A percentile compares a stretch with the other conserved stretches of the same genome.
phyloP scores from a whole-genome alignment of 2,329 filamentous ascomycete species.

The Trichoderma breve region DNA sequence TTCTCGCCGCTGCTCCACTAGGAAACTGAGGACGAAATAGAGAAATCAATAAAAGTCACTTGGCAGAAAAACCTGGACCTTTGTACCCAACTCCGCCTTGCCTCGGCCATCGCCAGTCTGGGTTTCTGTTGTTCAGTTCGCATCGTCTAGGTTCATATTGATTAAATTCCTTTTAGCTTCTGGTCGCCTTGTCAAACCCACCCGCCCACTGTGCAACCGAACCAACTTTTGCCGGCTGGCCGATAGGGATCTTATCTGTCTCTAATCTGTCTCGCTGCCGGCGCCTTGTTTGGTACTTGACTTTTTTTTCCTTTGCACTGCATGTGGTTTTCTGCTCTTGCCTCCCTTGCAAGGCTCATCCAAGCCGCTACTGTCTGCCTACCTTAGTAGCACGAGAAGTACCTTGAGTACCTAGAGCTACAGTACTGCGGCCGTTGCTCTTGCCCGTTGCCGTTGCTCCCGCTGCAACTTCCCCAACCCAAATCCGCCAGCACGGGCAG shows the following conservation, averaged over 20 bases:
- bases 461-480: slow-evolving; percentile 1
- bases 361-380: background rate
- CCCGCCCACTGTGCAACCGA: background rate
- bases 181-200: background rate
- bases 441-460: slow-evolving; percentile 2
- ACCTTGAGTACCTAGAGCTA: background rate
- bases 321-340: background rate
- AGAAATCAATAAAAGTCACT: background rate
- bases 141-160: background rate
- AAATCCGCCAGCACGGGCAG: slow-evolving; percentile 12
- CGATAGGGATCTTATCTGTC: slow-evolving; percentile 3
- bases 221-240: background rate
- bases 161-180: background rate
- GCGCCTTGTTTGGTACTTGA: background rate
- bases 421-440: background rate
- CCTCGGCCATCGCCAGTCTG: background rate
- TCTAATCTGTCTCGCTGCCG: background rate
- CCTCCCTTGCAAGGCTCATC: background rate
- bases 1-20: slow-evolving; percentile 5
- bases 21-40: background rate
- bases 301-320: background rate
- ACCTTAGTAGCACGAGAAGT: background rate
- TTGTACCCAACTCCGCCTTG: background rate
- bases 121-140: background rate
- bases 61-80: background rate